Conservation (phyloP, 148 eudicot genomes). For the Fallopia convolvulus region DNA sequence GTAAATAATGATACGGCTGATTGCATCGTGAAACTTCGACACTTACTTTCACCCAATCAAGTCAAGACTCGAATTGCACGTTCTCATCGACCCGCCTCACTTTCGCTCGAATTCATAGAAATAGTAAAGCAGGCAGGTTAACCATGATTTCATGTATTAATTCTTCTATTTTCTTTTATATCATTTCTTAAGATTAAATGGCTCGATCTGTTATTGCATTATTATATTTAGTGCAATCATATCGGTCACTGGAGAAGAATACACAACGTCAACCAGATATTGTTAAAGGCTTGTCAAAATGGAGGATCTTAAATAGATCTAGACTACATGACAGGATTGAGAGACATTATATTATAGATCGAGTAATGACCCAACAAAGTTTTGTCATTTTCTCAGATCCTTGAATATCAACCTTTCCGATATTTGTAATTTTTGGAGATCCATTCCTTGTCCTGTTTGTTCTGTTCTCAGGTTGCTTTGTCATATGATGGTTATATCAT, state of each 20-base stretch:
- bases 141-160: too few relatives aligned
- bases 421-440: neutral
- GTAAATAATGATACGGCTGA: too few relatives aligned
- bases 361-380: conserved; percentile 19
- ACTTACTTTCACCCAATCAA: too few relatives aligned
- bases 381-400: conserved; percentile 52
- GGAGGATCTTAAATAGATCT: conserved; percentile 95
- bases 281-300: conserved; percentile 63
- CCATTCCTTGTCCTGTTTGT: neutral
- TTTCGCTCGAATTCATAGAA: too few relatives aligned
- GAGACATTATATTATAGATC: conserved; percentile 75
- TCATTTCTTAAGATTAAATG: neutral
- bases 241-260: conserved; percentile 77
- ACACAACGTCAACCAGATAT: conserved; percentile 55
- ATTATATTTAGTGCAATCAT: conserved; percentile 68
- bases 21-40: too few relatives aligned
- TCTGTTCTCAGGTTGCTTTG: neutral
- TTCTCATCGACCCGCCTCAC: too few relatives aligned
- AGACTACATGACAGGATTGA: conserved; percentile 96
- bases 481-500: neutral
- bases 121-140: too few relatives aligned
- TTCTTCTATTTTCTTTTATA: neutral
- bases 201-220: conserved; percentile 21
- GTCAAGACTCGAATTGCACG: too few relatives aligned
- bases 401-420: conserved; percentile 20